phyloP scores from a whole-genome alignment of 2,329 filamentous ascomycete species.

The Fonsecaea multimorphosa region DNA sequence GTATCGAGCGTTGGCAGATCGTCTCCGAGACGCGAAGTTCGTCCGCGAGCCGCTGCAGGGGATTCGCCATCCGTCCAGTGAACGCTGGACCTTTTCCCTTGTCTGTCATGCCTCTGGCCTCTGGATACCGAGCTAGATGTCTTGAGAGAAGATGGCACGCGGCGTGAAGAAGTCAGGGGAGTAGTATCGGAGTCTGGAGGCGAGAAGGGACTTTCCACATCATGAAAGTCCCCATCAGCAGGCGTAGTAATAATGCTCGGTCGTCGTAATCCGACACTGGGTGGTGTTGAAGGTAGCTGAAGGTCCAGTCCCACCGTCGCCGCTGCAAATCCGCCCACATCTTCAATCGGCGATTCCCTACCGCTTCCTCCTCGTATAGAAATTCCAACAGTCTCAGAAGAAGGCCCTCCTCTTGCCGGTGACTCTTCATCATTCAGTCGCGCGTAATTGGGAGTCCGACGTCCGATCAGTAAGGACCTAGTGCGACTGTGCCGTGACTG shows the following conservation, averaged over 20 bases:
- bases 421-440: slow-evolving; percentile 36
- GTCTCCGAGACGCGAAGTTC: slow-evolving; percentile 63
- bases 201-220: slow-evolving; percentile 46
- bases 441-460: slow-evolving; percentile 45
- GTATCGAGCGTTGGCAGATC: slow-evolving; percentile 67
- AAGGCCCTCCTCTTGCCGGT: slow-evolving; percentile 34
- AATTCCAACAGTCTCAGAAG: slow-evolving; percentile 15
- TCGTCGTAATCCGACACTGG: slow-evolving; percentile 33
- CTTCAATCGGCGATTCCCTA: slow-evolving; percentile 48
- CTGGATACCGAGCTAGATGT: slow-evolving; percentile 55
- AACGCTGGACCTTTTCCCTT: slow-evolving; percentile 59
- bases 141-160: slow-evolving; percentile 60
- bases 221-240: slow-evolving; percentile 39
- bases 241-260: slow-evolving; percentile 40
- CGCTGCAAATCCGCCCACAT: slow-evolving; percentile 49
- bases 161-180: slow-evolving; percentile 62
- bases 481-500: slow-evolving; percentile 46
- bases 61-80: slow-evolving; percentile 54
- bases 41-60: slow-evolving; percentile 39
- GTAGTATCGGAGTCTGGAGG: slow-evolving; percentile 62
- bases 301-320: slow-evolving; percentile 54
- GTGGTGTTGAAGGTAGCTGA: slow-evolving; percentile 40
- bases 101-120: slow-evolving; percentile 55
- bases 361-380: slow-evolving; percentile 40
- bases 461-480: slow-evolving; percentile 53